These are phyloP conservation scores for Colletotrichum cordylinicola DNA, from an alignment of 2,329 filamentous ascomycete genomes.

Conservation along the genomic window DNA sequence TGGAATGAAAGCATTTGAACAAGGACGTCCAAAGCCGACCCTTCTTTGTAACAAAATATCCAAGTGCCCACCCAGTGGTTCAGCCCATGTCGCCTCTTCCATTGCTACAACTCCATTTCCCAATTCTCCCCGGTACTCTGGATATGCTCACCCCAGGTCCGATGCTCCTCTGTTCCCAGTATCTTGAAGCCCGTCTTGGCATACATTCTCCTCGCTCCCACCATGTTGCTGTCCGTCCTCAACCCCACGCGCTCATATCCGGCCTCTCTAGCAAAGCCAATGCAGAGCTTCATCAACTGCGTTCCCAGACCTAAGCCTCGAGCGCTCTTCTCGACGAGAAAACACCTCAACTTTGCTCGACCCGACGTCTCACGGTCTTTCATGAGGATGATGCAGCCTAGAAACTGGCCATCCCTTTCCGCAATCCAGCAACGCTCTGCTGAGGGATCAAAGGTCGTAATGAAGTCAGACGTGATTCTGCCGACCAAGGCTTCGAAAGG, in stretches of 20 bases:
- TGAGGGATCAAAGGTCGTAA: constrained; percentile 25
- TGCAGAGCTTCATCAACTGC: constrained; percentile 17
- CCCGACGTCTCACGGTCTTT: constrained; percentile 13
- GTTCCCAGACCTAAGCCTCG: constrained; percentile 25
- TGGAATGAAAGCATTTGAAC: not conserved
- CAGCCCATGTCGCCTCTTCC: not conserved
- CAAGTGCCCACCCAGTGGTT: not conserved
- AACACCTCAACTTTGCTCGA: constrained; percentile 28
- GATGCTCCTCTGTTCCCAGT: not conserved
- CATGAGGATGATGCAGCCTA: constrained; percentile 29
- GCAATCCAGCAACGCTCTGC: constrained; percentile 34
- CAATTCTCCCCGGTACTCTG: constrained; percentile 3
- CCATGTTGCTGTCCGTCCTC: constrained; percentile 23
- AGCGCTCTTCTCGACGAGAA: constrained; percentile 27
- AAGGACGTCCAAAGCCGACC: not conserved
- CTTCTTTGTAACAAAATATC: not conserved
- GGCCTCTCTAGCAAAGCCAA: constrained; percentile 24
- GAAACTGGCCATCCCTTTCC: constrained; percentile 26
- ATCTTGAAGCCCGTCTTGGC: constrained; percentile 23
- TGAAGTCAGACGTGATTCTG: constrained; percentile 29
- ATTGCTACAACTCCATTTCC: constrained; percentile 1
- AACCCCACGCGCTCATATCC: constrained; percentile 24
- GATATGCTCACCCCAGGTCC: not conserved
- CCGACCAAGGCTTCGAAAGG: constrained; percentile 27
- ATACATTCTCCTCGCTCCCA: constrained; percentile 25